phyloP scores from a whole-genome alignment of 2,329 filamentous ascomycete species.

The Fusarium oligoseptatum region DNA sequence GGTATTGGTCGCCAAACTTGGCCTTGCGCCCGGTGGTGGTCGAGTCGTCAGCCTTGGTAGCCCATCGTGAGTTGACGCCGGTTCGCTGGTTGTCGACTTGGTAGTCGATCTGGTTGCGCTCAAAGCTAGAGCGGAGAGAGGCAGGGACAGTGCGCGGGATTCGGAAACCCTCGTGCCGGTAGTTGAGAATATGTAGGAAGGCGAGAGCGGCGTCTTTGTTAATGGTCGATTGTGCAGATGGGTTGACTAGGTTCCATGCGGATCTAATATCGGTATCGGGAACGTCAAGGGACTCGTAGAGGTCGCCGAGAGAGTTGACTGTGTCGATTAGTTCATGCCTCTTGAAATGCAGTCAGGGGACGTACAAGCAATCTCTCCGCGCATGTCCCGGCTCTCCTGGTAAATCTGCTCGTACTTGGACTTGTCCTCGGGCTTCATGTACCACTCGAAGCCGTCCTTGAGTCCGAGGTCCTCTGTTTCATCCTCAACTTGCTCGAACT shows the following conservation, averaged over 20 bases:
- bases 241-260: constrained; percentile 98
- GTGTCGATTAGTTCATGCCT: constrained; percentile 34
- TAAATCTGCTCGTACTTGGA: constrained; percentile 98
- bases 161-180: constrained; percentile 93
- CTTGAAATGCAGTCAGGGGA: constrained; percentile 24
- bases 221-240: constrained; percentile 83
- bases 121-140: constrained; percentile 90
- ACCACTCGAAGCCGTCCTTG: constrained; percentile 99
- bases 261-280: constrained; percentile 86
- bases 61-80: constrained; percentile 80
- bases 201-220: constrained; percentile 95
- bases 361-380: constrained; percentile 85
- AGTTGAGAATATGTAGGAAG: constrained; percentile 96
- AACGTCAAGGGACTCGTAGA: constrained; percentile 85
- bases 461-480: constrained; percentile 86
- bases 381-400: constrained; percentile 87
- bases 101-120: constrained; percentile 97
- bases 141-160: constrained; percentile 93
- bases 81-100: constrained; percentile 82
- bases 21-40: constrained; percentile 91
- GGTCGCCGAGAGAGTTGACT: constrained; percentile 83
- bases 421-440: constrained; percentile 94
- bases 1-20: constrained; percentile 97
- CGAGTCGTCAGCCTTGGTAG: constrained; percentile 80
- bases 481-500: constrained; percentile 88